Percentiles rank a stretch among this genome's conserved stretches.
phyloP scores from a whole-genome alignment of 1,284 basidiomycete genomes.

The Pyrrhoderma noxium region DNA sequence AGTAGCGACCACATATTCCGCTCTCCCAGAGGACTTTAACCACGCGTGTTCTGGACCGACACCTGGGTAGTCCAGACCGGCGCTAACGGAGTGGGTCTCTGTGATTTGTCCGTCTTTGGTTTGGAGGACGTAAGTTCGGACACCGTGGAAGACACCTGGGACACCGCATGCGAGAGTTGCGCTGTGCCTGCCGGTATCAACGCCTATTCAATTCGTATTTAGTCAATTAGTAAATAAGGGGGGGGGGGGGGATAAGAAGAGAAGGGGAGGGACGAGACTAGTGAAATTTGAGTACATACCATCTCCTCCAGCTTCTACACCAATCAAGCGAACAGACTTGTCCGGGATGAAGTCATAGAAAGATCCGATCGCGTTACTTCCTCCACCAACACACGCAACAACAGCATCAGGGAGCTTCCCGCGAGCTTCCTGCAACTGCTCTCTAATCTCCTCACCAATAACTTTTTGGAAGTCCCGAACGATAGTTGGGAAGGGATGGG shows the following conservation, averaged over 20 bases:
- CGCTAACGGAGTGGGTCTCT: conserved; percentile 96
- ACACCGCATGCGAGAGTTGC: conserved; percentile 88
- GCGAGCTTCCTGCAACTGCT: conserved; percentile 66
- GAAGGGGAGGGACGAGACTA: background rate
- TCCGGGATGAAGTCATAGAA: conserved; percentile 94
- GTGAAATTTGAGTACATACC: conserved; percentile 50
- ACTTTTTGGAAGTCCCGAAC: conserved; percentile 97
- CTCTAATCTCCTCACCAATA: conserved; percentile 93
- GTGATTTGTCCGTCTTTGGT: conserved; percentile 86
- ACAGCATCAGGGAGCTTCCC: conserved; percentile 92
- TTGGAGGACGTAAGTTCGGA: conserved; percentile 92
- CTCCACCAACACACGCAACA: conserved; percentile 96
- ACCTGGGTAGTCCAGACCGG: conserved; percentile 87
- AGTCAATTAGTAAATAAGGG: conserved; percentile 1
- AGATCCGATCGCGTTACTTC: conserved; percentile 94
- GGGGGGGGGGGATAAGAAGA: background rate
- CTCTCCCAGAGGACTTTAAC: conserved; percentile 90
- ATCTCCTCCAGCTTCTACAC: conserved; percentile 96
- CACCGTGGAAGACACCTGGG: conserved; percentile 94
- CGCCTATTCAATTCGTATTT: conserved; percentile 35
- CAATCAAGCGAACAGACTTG: conserved; percentile 74
- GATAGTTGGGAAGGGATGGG: conserved; percentile 98
- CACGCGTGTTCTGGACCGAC: conserved; percentile 98
- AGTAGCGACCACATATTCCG: conserved; percentile 89
- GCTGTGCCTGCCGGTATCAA: conserved; percentile 81